Base-by-base conservation (phyloP, 208 protist species). In the Trypanosoma platydactyli region DNA sequence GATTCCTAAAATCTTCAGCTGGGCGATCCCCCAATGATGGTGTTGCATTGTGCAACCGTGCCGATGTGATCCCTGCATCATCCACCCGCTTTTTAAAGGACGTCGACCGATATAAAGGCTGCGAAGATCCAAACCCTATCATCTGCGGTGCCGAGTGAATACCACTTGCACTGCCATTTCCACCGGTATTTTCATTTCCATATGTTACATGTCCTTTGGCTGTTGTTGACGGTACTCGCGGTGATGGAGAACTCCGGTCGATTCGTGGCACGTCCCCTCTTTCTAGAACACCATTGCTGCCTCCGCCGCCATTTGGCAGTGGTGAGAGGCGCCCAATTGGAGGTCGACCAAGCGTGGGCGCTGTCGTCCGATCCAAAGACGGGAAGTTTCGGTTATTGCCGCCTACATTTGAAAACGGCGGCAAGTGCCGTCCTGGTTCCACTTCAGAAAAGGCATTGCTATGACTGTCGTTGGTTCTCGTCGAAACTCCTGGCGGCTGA, bases 351-450 rank as follows among this genome's bases (percentile, higher is more conserved):
- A 48, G 57, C 48, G 30, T 46, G 7, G 63, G 33, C 20, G 57
- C 16, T n/a, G 25, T 16, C 24, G 45, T 60, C n/a, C 24, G 13
- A 4, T 38, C 60, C 13, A 45, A 27, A 1, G n/a, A 44, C 13
- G 53, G 11, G 6, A 11, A 16, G 6, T 41, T 27, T 30, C 58
- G 40, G 5, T 24, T 40, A 20, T 25, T 49, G 16, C 59, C 40
- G 9, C 51, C 42, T 12, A 65, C 67, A 0, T 58, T 70, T 3
- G 69, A 70, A n/a, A 79, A 68, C 45, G 73, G 73, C 24, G 73
- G 73, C 15, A 73, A 73, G 54, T 79, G 68, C 3, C 27, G 64
- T 1, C 25, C 73, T 40, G 3, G 73, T 20, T 12, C 20, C 11
- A 35, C n/a, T 3, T 2, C 3, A 69, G 27, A 72, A 68, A 5